Conservation (phyloP, 2,329 filamentous ascomycete genomes). For the Drechslera avenae region DNA sequence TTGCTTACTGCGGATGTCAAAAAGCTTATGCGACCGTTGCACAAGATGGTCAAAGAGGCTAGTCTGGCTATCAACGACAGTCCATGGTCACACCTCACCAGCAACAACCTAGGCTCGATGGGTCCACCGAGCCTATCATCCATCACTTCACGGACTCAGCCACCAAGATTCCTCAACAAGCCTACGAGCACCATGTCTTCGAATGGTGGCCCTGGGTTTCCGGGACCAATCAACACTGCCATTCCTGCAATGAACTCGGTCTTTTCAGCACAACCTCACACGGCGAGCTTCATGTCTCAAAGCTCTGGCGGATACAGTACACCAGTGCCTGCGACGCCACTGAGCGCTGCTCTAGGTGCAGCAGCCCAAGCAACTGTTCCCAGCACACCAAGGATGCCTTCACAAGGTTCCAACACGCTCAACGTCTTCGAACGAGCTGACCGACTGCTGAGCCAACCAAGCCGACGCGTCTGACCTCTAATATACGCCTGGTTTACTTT, state of each 20-base stretch:
- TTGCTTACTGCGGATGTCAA: conserved; percentile 69
- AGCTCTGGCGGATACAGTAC: conserved; percentile 55
- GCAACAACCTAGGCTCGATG: conserved; percentile 36
- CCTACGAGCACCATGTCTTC: conserved; percentile 32
- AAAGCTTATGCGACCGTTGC: conserved; percentile 76
- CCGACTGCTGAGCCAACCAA: conserved; percentile 38
- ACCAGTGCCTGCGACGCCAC: conserved; percentile 79
- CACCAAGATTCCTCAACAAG: conserved; percentile 38
- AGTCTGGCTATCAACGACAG: conserved; percentile 71
- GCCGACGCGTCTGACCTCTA: conserved; percentile 31
- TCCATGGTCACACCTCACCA: conserved; percentile 64
- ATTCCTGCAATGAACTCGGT: conserved; percentile 37
- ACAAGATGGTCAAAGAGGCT: conserved; percentile 81
- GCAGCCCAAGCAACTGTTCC: conserved; percentile 89
- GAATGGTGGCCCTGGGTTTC: conserved; percentile 35
- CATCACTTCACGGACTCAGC: conserved; percentile 43
- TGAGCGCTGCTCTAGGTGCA: conserved; percentile 86
- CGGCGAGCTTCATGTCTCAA: conserved; percentile 33
- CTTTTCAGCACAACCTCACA: conserved; percentile 36
- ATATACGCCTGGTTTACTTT: neutral
- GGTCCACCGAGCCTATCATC: conserved; percentile 42
- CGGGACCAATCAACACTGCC: conserved; percentile 46
- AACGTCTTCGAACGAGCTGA: conserved; percentile 47
- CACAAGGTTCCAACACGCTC: conserved; percentile 33
- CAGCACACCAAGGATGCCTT: conserved; percentile 53